A percentile compares a stretch with the other conserved stretches of the same genome.
Evolutionary conservation across 768 basidiomycete genomes (phyloP).

Genomic region (Trametes cinnabarina): DNA sequence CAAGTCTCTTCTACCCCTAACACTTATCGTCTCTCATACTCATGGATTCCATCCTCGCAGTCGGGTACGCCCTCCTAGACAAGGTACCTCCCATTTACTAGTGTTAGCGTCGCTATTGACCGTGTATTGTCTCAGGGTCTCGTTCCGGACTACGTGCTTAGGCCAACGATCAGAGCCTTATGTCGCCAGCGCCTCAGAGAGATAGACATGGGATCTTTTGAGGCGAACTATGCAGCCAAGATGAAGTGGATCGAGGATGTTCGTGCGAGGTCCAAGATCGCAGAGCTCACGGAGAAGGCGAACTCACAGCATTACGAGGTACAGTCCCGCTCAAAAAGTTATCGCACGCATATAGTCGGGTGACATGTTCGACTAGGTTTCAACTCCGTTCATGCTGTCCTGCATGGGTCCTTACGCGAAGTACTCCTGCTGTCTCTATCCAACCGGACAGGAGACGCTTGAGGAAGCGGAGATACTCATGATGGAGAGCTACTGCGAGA

Average conservation of each 20-base stretch:
- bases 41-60: slow-evolving; percentile 30
- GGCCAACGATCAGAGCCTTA: slow-evolving; percentile 46
- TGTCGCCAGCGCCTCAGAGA: slow-evolving; percentile 54
- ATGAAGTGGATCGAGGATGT: slow-evolving; percentile 65
- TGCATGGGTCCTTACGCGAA: slow-evolving; percentile 66
- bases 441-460: slow-evolving; percentile 55
- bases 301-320: slow-evolving; percentile 81
- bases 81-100: slow-evolving; percentile 16
- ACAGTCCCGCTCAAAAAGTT: slow-evolving; percentile 16
- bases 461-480: slow-evolving; percentile 65
- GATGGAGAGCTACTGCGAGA: slow-evolving; percentile 64
- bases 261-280: slow-evolving; percentile 48
- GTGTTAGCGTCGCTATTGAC: background rate
- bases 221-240: slow-evolving; percentile 61
- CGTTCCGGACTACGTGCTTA: slow-evolving; percentile 58
- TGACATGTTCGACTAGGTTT: slow-evolving; percentile 38
- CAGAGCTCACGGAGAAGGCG: slow-evolving; percentile 61
- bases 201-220: slow-evolving; percentile 58
- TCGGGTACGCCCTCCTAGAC: slow-evolving; percentile 39
- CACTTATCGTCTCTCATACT: slow-evolving; percentile 14
- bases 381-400: slow-evolving; percentile 60
- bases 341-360: background rate
- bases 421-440: slow-evolving; percentile 66
- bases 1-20: background rate
- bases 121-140: slow-evolving; percentile 39